A percentile compares a stretch with the other conserved stretches of the same genome.
phyloP scores from a whole-genome alignment of 176 grass and related monocot species.

The Carex myosuroides region DNA sequence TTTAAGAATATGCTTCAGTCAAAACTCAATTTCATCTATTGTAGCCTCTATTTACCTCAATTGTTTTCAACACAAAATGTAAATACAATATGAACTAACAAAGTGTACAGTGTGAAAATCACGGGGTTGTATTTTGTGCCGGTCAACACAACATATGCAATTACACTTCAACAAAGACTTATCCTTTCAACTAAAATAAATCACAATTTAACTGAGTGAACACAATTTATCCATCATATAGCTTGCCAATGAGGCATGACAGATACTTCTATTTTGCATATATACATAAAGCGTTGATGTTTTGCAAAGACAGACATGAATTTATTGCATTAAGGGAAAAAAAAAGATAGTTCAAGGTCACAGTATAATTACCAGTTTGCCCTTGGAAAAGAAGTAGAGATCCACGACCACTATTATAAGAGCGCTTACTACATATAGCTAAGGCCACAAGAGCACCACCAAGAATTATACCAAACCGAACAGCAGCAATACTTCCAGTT shows the following conservation, averaged over 20 bases:
- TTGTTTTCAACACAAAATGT: not conserved
- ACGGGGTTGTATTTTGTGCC: not conserved
- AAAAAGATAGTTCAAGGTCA: not conserved
- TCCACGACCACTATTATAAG: constrained; percentile 38
- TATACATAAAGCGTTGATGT: not conserved
- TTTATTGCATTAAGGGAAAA: not conserved
- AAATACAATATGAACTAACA: not conserved
- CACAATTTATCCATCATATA: not conserved
- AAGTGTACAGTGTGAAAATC: not conserved
- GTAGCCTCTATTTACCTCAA: not conserved
- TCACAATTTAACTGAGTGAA: not conserved
- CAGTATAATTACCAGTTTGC: constrained; percentile 67
- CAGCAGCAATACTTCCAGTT: constrained; percentile 70
- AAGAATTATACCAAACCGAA: constrained; percentile 85
- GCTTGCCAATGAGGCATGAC: not conserved
- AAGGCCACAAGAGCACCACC: constrained; percentile 68
- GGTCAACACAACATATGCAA: not conserved
- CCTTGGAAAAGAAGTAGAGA: constrained; percentile 63
- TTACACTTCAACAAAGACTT: not conserved
- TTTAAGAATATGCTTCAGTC: not conserved
- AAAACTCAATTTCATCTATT: not conserved
- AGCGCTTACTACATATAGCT: constrained; percentile 66
- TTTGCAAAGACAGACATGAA: not conserved
- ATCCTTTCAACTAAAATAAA: not conserved
- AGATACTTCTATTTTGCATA: not conserved